Evolutionary conservation across 2,329 filamentous ascomycete genomes (phyloP), one percentile per base, ranked within the genome.

Genomic region (Rutstroemia sydowiana): DNA sequence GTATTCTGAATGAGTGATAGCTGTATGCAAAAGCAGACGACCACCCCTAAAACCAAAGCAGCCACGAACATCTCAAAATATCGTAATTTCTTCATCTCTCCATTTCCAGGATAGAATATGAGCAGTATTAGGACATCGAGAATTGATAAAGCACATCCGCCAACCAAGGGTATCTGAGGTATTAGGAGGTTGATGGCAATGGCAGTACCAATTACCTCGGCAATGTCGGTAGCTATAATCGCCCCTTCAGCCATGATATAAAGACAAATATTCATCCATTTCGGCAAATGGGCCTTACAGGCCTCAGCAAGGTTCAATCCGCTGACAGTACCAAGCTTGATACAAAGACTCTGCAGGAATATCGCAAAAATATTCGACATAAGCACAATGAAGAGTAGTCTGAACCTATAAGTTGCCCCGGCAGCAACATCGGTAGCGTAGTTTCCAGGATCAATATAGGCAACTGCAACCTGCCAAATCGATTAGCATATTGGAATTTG

Each of bases 1-100:
- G 77, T 77, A 56, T 76, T 69, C 41, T 73, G 61, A 57, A 88
- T 81, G 32, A 85, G 64, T 2, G 81, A 81, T 36, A 88, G 71
- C 62, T 87, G 81, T 39, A 86, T 81, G 64, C 81, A 84, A 65
- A 87, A 87, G 68, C 84, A 87, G 30, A 86, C 65, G 1, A 85
- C 81, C 1, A 87, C 84, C 11, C 77, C 82, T n/a, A 87, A 60
- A 10, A 88, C 84, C 3, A 87, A 68, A 1, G 76, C 65, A 51
- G 76, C 73, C 21, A 87, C 81, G 57, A 85, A 81, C 48, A 75
- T 68, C 65, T 87, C 84, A 55, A 87, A 87, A n/a, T 74, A 58
- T 16, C 81, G 74, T 8, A 84, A 68, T 2, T 78, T 77, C 39
- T 71, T 74, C 73, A 86, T 80, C 2, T 74, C 71, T 2, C 78